Evolutionary conservation across 495 filamentous ascomycete species (phyloP).

Genomic region (Parmelia sp.): DNA sequence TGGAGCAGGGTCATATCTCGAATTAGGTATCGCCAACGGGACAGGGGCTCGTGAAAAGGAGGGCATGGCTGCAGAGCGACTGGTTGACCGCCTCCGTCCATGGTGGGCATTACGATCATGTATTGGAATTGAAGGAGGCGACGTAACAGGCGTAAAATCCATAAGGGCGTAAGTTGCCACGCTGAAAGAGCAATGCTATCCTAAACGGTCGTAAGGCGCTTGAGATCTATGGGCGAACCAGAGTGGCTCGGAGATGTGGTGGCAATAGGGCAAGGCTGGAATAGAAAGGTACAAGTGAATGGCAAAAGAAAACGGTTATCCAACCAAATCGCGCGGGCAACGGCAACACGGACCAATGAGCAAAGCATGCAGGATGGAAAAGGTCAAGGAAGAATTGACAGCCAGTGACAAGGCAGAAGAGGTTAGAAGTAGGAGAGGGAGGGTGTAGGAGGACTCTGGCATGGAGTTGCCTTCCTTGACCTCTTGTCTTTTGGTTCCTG

Average conservation of each 20-base stretch:
- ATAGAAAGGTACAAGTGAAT: conserved; percentile 11
- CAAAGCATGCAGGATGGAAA: conserved; percentile 18
- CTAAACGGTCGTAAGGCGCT: conserved; percentile 25
- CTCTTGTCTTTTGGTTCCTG: not conserved
- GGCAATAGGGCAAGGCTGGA: conserved; percentile 19
- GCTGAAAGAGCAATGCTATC: conserved; percentile 29
- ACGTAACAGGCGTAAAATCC: conserved; percentile 50
- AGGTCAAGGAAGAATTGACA: not conserved
- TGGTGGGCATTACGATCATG: conserved; percentile 43
- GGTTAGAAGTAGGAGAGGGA: not conserved
- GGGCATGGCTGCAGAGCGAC: conserved; percentile 28
- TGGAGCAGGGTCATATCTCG: conserved; percentile 41
- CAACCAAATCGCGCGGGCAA: conserved; percentile 21
- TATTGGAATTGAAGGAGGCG: conserved; percentile 48
- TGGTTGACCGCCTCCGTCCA: conserved; percentile 21
- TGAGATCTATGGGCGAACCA: conserved; percentile 8
- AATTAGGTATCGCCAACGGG: conserved; percentile 47
- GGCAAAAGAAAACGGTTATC: conserved; percentile 10
- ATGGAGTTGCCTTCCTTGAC: conserved; percentile 13
- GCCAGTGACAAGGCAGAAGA: conserved; percentile 15
- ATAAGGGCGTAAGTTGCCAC: conserved; percentile 41
- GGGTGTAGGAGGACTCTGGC: conserved; percentile 12
- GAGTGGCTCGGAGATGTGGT: conserved; percentile 15
- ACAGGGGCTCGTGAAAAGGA: conserved; percentile 38
- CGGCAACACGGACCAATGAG: conserved; percentile 9